phyloP scores from a whole-genome alignment of 805 yeast species.

The Nakazawaea holstii region DNA sequence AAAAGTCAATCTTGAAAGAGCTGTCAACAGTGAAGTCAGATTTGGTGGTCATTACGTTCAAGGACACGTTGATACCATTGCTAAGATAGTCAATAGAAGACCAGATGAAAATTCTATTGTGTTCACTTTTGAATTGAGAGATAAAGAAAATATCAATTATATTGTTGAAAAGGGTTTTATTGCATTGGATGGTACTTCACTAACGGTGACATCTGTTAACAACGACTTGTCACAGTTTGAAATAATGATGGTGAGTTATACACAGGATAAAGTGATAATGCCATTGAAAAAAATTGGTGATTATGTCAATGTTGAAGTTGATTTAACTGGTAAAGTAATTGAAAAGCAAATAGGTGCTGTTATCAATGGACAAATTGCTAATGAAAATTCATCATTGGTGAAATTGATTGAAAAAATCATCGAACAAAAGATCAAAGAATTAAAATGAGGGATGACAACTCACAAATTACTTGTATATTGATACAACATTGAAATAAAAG shows the following conservation, averaged over 20 bases:
- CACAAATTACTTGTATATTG: not conserved
- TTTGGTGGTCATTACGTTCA: constrained; percentile 98
- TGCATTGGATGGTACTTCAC: constrained; percentile 86
- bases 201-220: constrained; percentile 81
- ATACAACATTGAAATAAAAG: too few relatives aligned
- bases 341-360: constrained; percentile 74
- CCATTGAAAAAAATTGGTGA: constrained; percentile 61
- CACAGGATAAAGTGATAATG: constrained; percentile 76
- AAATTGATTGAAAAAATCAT: constrained; percentile 43
- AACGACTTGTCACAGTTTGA: constrained; percentile 53
- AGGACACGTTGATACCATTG: constrained; percentile 94
- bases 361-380: constrained; percentile 47
- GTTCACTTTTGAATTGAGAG: constrained; percentile 69
- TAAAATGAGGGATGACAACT: constrained; percentile 4
- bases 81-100: constrained; percentile 46
- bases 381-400: constrained; percentile 43
- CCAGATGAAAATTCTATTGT: constrained; percentile 74
- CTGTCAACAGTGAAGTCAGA: constrained; percentile 72
- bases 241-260: constrained; percentile 88
- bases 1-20: constrained; percentile 85
- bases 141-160: constrained; percentile 54
- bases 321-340: constrained; percentile 84
- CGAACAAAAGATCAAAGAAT: constrained; percentile 31
- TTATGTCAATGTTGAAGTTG: constrained; percentile 87
- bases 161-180: constrained; percentile 95